Evolutionary conservation across 306 rosid genomes (phyloP).

Genomic region (Begonia masoniana): DNA sequence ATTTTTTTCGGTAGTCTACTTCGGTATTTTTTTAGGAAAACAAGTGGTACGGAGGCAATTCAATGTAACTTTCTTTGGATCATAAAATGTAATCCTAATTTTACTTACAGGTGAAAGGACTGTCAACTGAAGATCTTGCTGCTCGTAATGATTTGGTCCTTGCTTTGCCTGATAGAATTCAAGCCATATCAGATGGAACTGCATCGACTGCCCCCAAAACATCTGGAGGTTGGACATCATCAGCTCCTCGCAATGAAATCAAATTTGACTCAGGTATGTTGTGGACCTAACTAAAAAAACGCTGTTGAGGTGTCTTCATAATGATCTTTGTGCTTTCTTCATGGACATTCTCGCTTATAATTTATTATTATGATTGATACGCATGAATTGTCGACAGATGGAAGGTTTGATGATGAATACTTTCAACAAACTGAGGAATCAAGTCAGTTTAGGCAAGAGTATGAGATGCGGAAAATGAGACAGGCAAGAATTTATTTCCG

Average conservation of each 20-base stretch:
- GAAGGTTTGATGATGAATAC: slow-evolving; percentile 69
- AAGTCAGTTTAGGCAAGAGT: slow-evolving; percentile 77
- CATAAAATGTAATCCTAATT: neutral
- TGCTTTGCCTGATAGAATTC: slow-evolving; percentile 90
- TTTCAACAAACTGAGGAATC: slow-evolving; percentile 70
- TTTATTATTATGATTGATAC: neutral
- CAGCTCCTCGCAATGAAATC: slow-evolving; percentile 78
- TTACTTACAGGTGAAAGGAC: slow-evolving; percentile 65
- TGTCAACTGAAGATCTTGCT: slow-evolving; percentile 80
- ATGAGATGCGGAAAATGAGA: slow-evolving; percentile 78
- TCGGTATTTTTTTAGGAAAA: no score
- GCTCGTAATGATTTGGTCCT: slow-evolving; percentile 94
- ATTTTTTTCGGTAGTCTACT: neutral
- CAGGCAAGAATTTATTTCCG: slow-evolving; percentile 44
- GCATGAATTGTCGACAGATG: slow-evolving; percentile 39
- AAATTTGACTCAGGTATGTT: slow-evolving; percentile 82
- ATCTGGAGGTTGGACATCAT: slow-evolving; percentile 80
- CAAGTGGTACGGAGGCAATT: no score
- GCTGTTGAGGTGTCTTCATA: neutral
- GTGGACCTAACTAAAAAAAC: neutral
- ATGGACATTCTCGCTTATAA: neutral
- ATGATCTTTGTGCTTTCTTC: neutral
- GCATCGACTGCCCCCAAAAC: slow-evolving; percentile 61
- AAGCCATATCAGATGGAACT: slow-evolving; percentile 92
- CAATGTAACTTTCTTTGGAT: no score